Evolutionary conservation across 495 filamentous ascomycete genomes (phyloP).

Genomic region (Symbiotaphrina buchneri): DNA sequence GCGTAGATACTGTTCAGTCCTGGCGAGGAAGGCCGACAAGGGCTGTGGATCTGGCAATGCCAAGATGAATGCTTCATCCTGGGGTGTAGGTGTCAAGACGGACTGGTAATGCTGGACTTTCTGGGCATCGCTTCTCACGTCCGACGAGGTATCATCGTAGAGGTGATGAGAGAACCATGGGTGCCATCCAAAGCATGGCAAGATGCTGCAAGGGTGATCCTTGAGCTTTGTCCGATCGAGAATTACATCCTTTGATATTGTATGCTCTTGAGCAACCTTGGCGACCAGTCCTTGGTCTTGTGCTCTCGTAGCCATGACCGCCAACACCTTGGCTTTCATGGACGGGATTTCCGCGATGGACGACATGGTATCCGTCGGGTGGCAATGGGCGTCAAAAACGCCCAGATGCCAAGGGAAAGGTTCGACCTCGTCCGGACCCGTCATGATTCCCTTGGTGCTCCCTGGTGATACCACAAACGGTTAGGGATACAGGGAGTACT

Average conservation of each 20-base stretch:
- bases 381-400: constrained; percentile 84
- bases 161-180: constrained; percentile 95
- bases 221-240: no score
- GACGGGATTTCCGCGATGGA: constrained; percentile 37
- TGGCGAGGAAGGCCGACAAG: constrained; percentile 38
- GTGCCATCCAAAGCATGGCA: constrained; percentile 95
- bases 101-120: constrained; percentile 49
- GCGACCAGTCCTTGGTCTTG: constrained; percentile 78
- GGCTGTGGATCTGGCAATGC: constrained; percentile 48
- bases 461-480: not conserved
- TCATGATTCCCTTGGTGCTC: not conserved
- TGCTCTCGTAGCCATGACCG: constrained; percentile 71
- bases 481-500: no score
- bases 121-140: not conserved
- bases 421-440: constrained; percentile 2
- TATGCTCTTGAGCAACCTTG: constrained; percentile 30
- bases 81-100: constrained; percentile 37
- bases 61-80: constrained; percentile 36
- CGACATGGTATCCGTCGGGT: constrained; percentile 91
- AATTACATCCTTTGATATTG: constrained; percentile 3
- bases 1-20: constrained; percentile 39
- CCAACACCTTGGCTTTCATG: constrained; percentile 61
- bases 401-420: constrained; percentile 69
- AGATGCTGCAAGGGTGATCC: constrained; percentile 20
- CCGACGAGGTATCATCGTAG: constrained; percentile 29